Conservation (phyloP, 2,329 filamentous ascomycete species). For the Zasmidium citrigriseum region DNA sequence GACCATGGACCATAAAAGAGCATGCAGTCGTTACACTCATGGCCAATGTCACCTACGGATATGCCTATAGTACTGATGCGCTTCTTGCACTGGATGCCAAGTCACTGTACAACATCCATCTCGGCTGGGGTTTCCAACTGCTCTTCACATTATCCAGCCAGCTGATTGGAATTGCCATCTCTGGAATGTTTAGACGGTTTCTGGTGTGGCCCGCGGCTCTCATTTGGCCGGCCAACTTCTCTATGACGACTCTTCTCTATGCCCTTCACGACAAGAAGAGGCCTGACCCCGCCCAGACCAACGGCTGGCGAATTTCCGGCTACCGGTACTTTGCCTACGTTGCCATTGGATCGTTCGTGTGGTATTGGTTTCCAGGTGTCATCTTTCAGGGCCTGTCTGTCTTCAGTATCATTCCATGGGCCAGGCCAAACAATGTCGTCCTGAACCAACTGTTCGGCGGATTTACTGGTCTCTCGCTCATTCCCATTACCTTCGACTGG, state of each 20-base stretch:
- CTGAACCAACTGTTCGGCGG: conserved; percentile 84
- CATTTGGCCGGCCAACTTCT: conserved; percentile 87
- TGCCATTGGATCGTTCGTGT: conserved; percentile 70
- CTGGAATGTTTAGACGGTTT: conserved; percentile 76
- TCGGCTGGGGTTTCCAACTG: conserved; percentile 74
- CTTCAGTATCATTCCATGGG: conserved; percentile 87
- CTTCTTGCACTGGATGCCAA: conserved; percentile 75
- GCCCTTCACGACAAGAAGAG: conserved; percentile 83
- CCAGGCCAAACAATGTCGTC: conserved; percentile 79
- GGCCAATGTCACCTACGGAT: conserved; percentile 24
- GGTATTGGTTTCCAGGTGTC: conserved; percentile 83
- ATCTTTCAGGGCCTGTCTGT: conserved; percentile 82
- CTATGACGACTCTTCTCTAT: conserved; percentile 85
- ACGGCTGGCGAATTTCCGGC: conserved; percentile 78
- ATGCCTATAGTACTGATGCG: conserved; percentile 41
- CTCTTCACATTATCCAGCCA: conserved; percentile 83
- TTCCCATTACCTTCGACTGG: conserved; percentile 88
- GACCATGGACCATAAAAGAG: conserved; percentile 61
- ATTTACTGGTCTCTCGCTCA: conserved; percentile 77
- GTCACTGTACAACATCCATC: conserved; percentile 72
- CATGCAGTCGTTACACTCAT: conserved; percentile 48
- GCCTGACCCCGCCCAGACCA: conserved; percentile 53
- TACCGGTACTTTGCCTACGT: conserved; percentile 82
- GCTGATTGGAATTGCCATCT: conserved; percentile 81
- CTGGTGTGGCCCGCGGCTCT: conserved; percentile 81